Percentiles rank a stretch among this genome's conserved stretches.
These are phyloP conservation scores for Populus alba DNA, from an alignment of 345 rosid species.

Conservation along the genomic window DNA sequence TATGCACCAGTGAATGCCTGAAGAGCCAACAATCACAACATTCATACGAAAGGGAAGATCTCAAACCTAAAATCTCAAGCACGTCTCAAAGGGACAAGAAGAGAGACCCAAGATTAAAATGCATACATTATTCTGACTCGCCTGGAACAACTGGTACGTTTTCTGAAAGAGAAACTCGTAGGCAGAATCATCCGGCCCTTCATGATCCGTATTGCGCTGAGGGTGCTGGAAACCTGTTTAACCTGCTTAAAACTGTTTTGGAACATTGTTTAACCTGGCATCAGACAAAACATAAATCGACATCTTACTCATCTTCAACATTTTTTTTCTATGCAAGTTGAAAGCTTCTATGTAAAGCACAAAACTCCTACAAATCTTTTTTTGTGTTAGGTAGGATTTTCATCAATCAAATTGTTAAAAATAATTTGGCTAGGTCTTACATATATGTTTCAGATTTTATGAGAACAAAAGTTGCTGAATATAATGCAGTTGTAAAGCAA, in stretches of 20 bases:
- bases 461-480: not conserved
- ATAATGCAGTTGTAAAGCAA: too few species aligned
- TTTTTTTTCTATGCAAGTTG: not conserved
- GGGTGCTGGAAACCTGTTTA: not conserved
- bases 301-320: not conserved
- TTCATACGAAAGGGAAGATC: not conserved
- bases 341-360: not conserved
- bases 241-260: not conserved
- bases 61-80: not conserved
- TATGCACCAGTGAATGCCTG: not conserved
- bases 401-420: not conserved
- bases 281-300: not conserved
- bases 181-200: not conserved
- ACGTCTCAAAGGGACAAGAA: not conserved
- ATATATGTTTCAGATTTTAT: not conserved
- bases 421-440: not conserved
- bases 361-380: not conserved
- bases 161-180: not conserved
- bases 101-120: not conserved
- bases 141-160: not conserved
- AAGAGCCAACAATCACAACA: not conserved
- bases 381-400: not conserved
- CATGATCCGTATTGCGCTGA: not conserved
- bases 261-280: not conserved
- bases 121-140: not conserved